Conservation (phyloP, 176 grass and related monocot species). For the Rhynchospora pubera region DNA sequence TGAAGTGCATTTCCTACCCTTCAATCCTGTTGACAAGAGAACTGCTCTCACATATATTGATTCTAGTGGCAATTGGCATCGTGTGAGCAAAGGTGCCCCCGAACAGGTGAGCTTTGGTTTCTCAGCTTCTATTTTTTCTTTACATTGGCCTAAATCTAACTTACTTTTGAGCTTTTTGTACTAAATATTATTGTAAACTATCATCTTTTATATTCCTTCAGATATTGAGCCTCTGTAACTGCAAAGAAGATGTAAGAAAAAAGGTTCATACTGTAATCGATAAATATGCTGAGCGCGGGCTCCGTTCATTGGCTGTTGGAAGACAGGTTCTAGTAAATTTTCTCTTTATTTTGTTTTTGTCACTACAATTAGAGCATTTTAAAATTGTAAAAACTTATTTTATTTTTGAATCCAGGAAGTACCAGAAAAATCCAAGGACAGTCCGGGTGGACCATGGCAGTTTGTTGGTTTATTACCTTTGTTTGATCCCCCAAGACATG, state of each 20-base stretch:
- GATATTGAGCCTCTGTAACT: constrained; percentile 63
- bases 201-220: constrained; percentile 9
- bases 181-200: neutral
- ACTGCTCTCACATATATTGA: constrained; percentile 79
- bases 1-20: constrained; percentile 84
- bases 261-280: constrained; percentile 62
- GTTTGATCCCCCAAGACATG: constrained; percentile 82
- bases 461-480: constrained; percentile 78
- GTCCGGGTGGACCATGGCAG: constrained; percentile 57
- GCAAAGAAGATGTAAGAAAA: constrained; percentile 31
- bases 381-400: neutral
- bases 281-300: constrained; percentile 84
- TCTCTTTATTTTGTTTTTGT: neutral
- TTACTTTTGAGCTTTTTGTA: neutral
- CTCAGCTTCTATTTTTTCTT: neutral
- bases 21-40: constrained; percentile 95
- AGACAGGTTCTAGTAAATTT: constrained; percentile 37
- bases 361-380: neutral
- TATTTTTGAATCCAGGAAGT: constrained; percentile 41
- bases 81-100: constrained; percentile 88
- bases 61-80: constrained; percentile 48
- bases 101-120: constrained; percentile 41
- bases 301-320: constrained; percentile 67
- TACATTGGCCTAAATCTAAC: neutral
- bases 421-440: constrained; percentile 68